These are phyloP conservation scores for Eucalyptus paniculata DNA, from an alignment of 345 rosid species.

Conservation along the genomic window DNA sequence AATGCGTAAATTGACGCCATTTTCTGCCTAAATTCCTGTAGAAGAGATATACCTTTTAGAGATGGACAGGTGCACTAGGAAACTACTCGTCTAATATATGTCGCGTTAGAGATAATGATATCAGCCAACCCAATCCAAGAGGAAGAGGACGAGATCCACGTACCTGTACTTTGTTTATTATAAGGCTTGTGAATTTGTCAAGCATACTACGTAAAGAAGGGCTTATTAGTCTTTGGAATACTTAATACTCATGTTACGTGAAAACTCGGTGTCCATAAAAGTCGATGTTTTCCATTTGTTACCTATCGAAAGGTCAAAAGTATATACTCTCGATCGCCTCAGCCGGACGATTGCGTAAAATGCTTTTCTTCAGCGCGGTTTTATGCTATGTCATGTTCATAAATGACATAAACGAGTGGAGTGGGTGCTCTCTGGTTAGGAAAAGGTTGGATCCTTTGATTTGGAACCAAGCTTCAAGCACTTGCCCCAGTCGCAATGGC, in stretches of 20 bases:
- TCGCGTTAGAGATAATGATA: not conserved
- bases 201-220: not conserved
- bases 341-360: not conserved
- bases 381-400: not conserved
- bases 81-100: not conserved
- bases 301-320: not conserved
- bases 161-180: not conserved
- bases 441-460: not conserved
- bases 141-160: not conserved
- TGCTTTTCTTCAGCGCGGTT: not conserved
- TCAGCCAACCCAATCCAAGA: not conserved
- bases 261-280: not conserved
- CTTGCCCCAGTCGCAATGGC: not conserved
- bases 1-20: not conserved
- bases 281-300: not conserved
- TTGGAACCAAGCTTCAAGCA: not conserved
- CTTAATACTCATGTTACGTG: not conserved
- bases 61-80: not conserved
- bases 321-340: not conserved
- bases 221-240: not conserved
- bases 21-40: not conserved
- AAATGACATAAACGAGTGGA: not conserved
- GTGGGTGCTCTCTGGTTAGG: not conserved
- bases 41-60: not conserved
- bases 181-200: not conserved